These are phyloP conservation scores for Dryas integrifolia DNA, from an alignment of 331 rosid species.

Conservation along the genomic window DNA sequence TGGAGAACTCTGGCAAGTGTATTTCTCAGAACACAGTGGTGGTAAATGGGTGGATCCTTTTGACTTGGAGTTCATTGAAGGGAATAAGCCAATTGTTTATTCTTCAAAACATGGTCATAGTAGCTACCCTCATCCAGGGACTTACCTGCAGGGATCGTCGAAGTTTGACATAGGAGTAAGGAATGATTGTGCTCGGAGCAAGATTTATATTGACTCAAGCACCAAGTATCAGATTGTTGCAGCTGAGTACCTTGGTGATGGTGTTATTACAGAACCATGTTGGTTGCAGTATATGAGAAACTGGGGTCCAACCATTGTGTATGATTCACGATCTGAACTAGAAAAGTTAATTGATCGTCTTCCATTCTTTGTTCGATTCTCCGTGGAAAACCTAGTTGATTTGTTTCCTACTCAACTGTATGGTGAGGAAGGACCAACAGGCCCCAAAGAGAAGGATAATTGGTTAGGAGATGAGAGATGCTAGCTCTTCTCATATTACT, in stretches of 20 bases:
- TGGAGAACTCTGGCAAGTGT: constrained; percentile 80
- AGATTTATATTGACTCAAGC: constrained; percentile 66
- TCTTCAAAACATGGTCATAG: constrained; percentile 88
- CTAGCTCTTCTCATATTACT: constrained; percentile 24
- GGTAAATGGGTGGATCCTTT: constrained; percentile 76
- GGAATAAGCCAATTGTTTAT: constrained; percentile 67
- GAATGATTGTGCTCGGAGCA: constrained; percentile 70
- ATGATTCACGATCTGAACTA: constrained; percentile 58
- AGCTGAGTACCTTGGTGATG: constrained; percentile 81
- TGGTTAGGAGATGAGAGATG: constrained; percentile 90
- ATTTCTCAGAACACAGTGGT: constrained; percentile 89
- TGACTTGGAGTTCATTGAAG: constrained; percentile 69
- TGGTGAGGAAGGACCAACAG: constrained; percentile 98
- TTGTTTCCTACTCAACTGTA: constrained; percentile 84
- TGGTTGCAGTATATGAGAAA: constrained; percentile 96
- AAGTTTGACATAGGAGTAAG: constrained; percentile 74
- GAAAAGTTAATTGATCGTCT: constrained; percentile 73
- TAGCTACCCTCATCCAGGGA: constrained; percentile 84
- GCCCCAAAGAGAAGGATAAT: constrained; percentile 87
- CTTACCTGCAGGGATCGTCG: constrained; percentile 77
- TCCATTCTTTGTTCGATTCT: constrained; percentile 73
- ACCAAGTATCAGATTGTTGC: constrained; percentile 61
- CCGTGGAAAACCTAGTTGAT: constrained; percentile 74
- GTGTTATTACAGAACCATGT: constrained; percentile 59
- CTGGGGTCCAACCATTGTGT: constrained; percentile 92